Percentiles rank a stretch among this genome's conserved stretches.
Conservation (phyloP, 2,329 filamentous ascomycete species). For the Daldinia eschscholtzii region DNA sequence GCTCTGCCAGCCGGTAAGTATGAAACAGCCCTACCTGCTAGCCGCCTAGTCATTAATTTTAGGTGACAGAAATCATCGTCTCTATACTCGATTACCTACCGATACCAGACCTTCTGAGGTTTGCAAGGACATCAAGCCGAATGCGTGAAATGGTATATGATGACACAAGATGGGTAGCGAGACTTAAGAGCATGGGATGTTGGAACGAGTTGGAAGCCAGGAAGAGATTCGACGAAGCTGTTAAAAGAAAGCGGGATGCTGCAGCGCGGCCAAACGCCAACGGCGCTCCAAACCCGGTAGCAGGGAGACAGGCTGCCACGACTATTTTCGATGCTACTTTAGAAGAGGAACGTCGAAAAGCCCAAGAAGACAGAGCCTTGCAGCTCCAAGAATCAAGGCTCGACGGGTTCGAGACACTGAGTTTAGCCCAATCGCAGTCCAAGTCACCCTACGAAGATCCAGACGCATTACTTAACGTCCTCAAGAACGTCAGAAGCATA, state of each 20-base stretch:
- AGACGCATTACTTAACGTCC: constrained; percentile 73
- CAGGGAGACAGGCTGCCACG: constrained; percentile 56
- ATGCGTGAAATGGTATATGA: constrained; percentile 99
- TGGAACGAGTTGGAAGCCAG: constrained; percentile 94
- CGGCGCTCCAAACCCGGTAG: constrained; percentile 40
- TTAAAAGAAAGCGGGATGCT: constrained; percentile 71
- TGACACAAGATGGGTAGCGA: constrained; percentile 92
- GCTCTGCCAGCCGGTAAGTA: constrained; percentile 82
- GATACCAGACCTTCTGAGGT: constrained; percentile 84
- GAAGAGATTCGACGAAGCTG: constrained; percentile 80
- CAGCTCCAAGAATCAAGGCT: constrained; percentile 48
- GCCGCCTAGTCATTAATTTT: constrained; percentile 19
- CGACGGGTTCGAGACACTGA: constrained; percentile 86
- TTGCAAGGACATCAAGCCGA: constrained; percentile 84
- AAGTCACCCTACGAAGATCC: constrained; percentile 68
- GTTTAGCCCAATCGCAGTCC: constrained; percentile 61
- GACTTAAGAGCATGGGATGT: constrained; percentile 85
- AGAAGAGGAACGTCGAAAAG: constrained; percentile 72
- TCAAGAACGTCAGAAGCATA: constrained; percentile 80
- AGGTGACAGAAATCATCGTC: constrained; percentile 80
- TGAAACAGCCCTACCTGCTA: not conserved
- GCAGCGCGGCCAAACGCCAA: constrained; percentile 51
- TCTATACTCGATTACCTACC: constrained; percentile 91
- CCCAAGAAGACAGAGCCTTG: constrained; percentile 53
- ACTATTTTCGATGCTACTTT: constrained; percentile 81